Evolutionary conservation across 345 rosid species (phyloP).

Genomic region (Punica granatum): DNA sequence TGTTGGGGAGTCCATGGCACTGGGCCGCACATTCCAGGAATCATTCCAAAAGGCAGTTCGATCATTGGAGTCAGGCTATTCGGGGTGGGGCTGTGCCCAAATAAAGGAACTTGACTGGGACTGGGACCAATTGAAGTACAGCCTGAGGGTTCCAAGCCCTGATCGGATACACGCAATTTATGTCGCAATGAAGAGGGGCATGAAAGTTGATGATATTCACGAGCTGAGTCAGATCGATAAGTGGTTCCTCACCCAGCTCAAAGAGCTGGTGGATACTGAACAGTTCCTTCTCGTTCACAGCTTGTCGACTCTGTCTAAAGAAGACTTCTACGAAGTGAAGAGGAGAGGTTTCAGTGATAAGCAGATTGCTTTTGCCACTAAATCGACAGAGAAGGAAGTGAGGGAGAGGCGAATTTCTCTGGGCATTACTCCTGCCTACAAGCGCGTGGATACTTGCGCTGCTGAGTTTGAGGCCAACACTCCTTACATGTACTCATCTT

Average conservation of each 20-base stretch:
- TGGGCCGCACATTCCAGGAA: constrained; percentile 94
- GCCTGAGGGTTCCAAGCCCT: constrained; percentile 82
- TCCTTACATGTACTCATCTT: constrained; percentile 94
- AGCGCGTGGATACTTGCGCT: constrained; percentile 97
- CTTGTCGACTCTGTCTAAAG: constrained; percentile 64
- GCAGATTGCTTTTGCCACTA: constrained; percentile 90
- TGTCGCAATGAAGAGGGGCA: constrained; percentile 96
- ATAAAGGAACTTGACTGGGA: constrained; percentile 83
- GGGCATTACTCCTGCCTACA: constrained; percentile 78
- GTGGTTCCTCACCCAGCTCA: constrained; percentile 93
- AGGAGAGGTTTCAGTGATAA: constrained; percentile 86
- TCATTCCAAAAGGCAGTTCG: constrained; percentile 93
- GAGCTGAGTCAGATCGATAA: constrained; percentile 82
- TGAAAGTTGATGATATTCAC: constrained; percentile 74
- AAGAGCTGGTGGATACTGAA: constrained; percentile 81
- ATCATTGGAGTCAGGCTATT: constrained; percentile 74
- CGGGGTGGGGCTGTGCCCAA: constrained; percentile 86
- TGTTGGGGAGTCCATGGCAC: constrained; percentile 93
- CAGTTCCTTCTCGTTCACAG: constrained; percentile 58
- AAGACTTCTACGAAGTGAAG: constrained; percentile 74
- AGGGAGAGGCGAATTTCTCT: constrained; percentile 51
- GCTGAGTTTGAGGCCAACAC: constrained; percentile 98
- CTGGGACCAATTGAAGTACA: constrained; percentile 83
- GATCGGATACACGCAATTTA: constrained; percentile 77
- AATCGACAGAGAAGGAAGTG: constrained; percentile 79